A percentile compares a stretch with the other conserved stretches of the same genome.
These are phyloP conservation scores for Cynanchum wilfordii DNA, from an alignment of 257 asterid species.

Conservation along the genomic window DNA sequence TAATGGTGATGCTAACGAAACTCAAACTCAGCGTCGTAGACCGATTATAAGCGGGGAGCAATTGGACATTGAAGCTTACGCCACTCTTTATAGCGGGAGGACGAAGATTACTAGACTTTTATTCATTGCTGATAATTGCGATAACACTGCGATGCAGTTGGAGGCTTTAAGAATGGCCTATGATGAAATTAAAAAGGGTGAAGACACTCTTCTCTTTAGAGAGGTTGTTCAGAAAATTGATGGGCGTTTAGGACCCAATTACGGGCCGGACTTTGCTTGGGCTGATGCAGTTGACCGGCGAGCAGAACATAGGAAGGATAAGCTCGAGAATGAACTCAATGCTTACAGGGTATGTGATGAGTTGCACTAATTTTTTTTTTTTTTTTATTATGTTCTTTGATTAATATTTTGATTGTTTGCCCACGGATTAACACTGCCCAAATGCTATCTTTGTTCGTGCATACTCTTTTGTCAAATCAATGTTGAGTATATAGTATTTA, in stretches of 20 bases:
- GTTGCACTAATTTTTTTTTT: too few species aligned
- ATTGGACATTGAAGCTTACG: conserved; percentile 91
- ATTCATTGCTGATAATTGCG: conserved; percentile 69
- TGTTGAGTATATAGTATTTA: neutral
- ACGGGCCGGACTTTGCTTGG: conserved; percentile 65
- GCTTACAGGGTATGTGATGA: conserved; percentile 61
- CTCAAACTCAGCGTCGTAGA: conserved; percentile 55
- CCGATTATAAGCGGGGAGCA: conserved; percentile 88
- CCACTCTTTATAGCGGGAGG: conserved; percentile 76
- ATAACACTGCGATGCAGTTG: conserved; percentile 54
- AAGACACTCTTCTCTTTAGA: conserved; percentile 70
- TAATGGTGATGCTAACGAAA: conserved; percentile 45
- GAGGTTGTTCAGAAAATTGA: conserved; percentile 75
- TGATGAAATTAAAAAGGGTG: conserved; percentile 93
- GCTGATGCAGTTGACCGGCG: conserved; percentile 75
- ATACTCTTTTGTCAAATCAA: neutral
- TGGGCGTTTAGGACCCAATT: conserved; percentile 67
- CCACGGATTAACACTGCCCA: neutral
- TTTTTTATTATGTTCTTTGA: neutral
- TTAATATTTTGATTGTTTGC: neutral
- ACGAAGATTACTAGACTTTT: conserved; percentile 76
- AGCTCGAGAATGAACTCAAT: conserved; percentile 87
- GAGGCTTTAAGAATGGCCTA: conserved; percentile 94
- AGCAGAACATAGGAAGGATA: conserved; percentile 71
- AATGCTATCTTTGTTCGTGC: neutral